Base-by-base conservation (phyloP, 2,329 filamentous ascomycete species). In the Magnaporthiopsis poae region DNA sequence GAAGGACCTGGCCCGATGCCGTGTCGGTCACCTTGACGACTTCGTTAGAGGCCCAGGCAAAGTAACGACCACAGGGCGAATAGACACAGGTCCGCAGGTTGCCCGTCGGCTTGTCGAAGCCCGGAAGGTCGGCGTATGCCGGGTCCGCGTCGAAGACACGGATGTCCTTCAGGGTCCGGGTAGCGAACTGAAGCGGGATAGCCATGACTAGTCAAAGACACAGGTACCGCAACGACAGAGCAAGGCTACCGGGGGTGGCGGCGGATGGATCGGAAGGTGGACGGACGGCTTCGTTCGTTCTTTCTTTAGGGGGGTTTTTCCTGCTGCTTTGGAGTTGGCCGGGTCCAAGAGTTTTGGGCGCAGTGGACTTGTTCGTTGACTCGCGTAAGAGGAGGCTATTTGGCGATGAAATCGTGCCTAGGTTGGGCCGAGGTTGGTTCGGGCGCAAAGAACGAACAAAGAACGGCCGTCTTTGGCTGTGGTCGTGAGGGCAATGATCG, bases 131-230 rank as follows among this genome's bases (percentile, higher is more conserved):
- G 78, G 91, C 86, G 81, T 99, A 99, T 75, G 89, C 86, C 69
- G 95, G 95, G 72, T 88, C 90, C 74, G 92, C 92, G 82, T 98
- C 91, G 80, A 96, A 87, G 79, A 98, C 84, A 75, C 93, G 93
- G 82, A 99, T 93, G 79, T 88, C 89, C 88, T 97, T 98, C 80
- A 93, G 90, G 79, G 95, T 97, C 81, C 95, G 92, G 85, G 90
- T 96, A 80, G 92, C 91, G 88, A 97, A 90, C 87, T 97, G 94
- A 81, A 94, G 90, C 76, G 91, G 88, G 84, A 84, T 88, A 78
- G 91, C 90, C 92, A 96, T 97, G 86, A 88, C 90, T 92, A 92
- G 86, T 88, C 76, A 92, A 92, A 92, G 90, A 84, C 89, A 92
- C 90, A 90, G 88, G 72, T 68, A 70, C 60, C 63, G 29, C 63